Evolutionary conservation across 2,329 filamentous ascomycete genomes (phyloP).

Genomic region (Zarea fungicola): DNA sequence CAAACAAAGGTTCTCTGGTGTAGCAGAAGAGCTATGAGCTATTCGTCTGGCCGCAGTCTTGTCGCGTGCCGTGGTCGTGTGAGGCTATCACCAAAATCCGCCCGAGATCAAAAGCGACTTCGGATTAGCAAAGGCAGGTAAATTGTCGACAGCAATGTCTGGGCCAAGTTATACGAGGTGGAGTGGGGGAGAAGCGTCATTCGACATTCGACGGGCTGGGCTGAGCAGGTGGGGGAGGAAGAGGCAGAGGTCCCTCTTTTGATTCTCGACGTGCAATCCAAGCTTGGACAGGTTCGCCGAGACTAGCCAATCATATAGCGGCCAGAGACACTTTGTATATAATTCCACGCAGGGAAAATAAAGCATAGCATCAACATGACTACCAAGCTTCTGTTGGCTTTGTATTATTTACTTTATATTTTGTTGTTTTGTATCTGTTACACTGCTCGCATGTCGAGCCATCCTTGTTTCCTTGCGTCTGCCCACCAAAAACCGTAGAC

Average conservation of each 20-base stretch:
- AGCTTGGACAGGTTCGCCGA: no score
- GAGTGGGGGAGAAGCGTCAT: constrained; percentile 8
- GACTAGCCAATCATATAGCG: no score
- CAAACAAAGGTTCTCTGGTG: no score
- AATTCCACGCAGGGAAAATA: not conserved
- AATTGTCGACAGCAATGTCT: no score
- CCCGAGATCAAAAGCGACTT: no score
- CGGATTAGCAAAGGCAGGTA: no score
- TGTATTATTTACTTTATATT: not conserved
- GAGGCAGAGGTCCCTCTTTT: not conserved
- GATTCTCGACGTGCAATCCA: no score
- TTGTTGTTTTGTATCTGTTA: not conserved
- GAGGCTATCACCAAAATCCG: no score
- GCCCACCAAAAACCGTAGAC: not conserved
- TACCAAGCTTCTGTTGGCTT: not conserved
- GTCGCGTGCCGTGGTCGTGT: no score
- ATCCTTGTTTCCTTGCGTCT: not conserved
- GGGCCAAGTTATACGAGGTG: constrained; percentile 1
- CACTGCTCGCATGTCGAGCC: constrained; percentile 3
- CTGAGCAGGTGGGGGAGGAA: not conserved
- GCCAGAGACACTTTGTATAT: no score
- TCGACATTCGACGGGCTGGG: not conserved
- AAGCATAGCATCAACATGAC: not conserved
- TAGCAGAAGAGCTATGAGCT: no score
- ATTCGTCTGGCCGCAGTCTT: no score